Evolutionary conservation across 441 rosid genomes (phyloP).

Genomic region (Adansonia grandidieri): DNA sequence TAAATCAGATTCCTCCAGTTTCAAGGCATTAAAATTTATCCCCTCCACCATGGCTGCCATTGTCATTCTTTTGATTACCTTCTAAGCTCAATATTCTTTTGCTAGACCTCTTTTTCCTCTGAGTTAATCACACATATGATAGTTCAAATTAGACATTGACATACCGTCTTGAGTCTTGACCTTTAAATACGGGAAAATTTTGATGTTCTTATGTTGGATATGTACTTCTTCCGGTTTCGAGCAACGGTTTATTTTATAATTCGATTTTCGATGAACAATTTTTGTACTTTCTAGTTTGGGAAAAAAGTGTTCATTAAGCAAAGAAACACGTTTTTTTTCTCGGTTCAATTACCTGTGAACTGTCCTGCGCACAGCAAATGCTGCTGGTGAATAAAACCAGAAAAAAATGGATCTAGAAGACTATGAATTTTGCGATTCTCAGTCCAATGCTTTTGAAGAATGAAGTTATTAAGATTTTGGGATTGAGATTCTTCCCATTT

Average conservation of each 20-base stretch:
- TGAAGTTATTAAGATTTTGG: background rate
- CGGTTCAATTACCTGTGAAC: background rate
- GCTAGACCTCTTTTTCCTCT: too few species aligned
- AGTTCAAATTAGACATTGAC: background rate
- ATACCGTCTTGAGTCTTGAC: background rate
- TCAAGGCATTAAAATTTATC: too few species aligned
- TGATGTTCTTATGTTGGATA: too few species aligned
- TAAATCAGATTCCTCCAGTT: too few species aligned
- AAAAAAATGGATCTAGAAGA: too few species aligned
- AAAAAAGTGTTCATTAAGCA: background rate
- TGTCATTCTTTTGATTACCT: too few species aligned
- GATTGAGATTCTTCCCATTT: background rate
- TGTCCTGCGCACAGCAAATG: background rate
- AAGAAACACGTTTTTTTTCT: background rate
- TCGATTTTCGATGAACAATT: too few species aligned
- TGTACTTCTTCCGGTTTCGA: background rate
- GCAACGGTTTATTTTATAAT: background rate
- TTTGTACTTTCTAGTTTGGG: too few species aligned
- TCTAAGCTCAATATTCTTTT: too few species aligned
- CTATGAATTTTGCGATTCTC: background rate
- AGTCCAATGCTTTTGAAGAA: background rate
- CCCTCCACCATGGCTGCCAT: too few species aligned
- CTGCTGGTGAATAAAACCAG: background rate
- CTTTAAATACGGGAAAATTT: background rate
- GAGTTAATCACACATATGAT: background rate